Percentiles rank a stretch among this genome's conserved stretches.
Conservation (phyloP, 805 yeast genomes). For the Metschnikowia drakensbergensis region DNA sequence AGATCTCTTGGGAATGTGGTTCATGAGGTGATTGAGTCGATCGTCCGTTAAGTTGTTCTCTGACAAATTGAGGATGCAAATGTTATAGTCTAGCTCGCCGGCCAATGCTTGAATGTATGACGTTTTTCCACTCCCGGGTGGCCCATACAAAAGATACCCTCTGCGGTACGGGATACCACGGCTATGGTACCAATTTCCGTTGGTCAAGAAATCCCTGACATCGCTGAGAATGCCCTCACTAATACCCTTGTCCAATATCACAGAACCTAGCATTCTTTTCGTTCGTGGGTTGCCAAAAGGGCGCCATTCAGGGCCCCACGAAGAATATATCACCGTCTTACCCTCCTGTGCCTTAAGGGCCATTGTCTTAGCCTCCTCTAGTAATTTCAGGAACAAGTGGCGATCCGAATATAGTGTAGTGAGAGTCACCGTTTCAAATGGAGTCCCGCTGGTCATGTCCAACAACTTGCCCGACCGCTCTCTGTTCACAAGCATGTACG, state of each 20-base stretch:
- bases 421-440: conserved; percentile 92
- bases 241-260: conserved; percentile 74
- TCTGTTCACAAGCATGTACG: conserved; percentile 82
- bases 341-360: conserved; percentile 86
- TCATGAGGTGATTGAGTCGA: conserved; percentile 90
- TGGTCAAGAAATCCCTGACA: conserved; percentile 70
- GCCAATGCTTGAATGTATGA: conserved; percentile 95
- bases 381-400: conserved; percentile 59
- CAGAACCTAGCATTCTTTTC: conserved; percentile 80
- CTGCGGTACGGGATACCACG: conserved; percentile 97
- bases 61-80: conserved; percentile 85
- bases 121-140: conserved; percentile 97
- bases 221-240: conserved; percentile 64
- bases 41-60: conserved; percentile 94
- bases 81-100: conserved; percentile 92
- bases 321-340: conserved; percentile 86
- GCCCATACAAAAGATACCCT: conserved; percentile 91
- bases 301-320: conserved; percentile 99
- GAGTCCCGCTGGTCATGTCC: conserved; percentile 87
- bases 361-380: conserved; percentile 78
- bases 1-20: conserved; percentile 88
- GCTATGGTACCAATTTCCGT: conserved; percentile 89
- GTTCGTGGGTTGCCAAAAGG: conserved; percentile 95
- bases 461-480: conserved; percentile 87
- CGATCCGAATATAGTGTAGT: conserved; percentile 87